A percentile compares a stretch with the other conserved stretches of the same genome.
Conservation (phyloP, 306 rosid species). For the Potentilla sterilis region DNA sequence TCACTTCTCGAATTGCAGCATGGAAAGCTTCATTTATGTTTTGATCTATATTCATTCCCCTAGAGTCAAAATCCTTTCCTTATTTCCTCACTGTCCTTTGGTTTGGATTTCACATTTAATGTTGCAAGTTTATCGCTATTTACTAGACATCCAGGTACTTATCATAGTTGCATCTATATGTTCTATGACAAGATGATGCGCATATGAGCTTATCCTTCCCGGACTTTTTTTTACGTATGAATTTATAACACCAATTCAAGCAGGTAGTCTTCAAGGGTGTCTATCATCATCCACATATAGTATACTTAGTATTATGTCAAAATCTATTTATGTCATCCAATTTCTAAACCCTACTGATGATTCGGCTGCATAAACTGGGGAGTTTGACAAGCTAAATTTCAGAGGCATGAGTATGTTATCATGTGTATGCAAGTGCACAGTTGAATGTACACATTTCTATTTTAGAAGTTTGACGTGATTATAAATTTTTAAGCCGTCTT, state of each 20-base stretch:
- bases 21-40: neutral
- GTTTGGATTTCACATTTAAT: neutral
- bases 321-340: neutral
- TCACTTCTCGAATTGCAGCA: neutral
- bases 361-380: neutral
- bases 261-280: neutral
- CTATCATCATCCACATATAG: neutral
- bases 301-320: no score
- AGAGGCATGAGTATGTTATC: neutral
- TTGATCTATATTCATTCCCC: neutral
- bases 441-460: neutral
- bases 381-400: neutral
- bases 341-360: neutral
- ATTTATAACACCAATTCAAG: neutral
- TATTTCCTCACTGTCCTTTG: neutral
- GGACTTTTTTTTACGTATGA: no score
- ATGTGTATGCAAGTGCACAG: neutral
- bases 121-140: neutral
- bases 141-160: neutral
- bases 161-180: no score
- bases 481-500: neutral
- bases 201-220: neutral
- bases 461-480: no score
- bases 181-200: neutral
- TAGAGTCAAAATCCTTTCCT: neutral